A percentile compares a stretch with the other conserved stretches of the same genome.
Evolutionary conservation across 306 rosid species (phyloP).

Genomic region (Ormosia semicastrata): DNA sequence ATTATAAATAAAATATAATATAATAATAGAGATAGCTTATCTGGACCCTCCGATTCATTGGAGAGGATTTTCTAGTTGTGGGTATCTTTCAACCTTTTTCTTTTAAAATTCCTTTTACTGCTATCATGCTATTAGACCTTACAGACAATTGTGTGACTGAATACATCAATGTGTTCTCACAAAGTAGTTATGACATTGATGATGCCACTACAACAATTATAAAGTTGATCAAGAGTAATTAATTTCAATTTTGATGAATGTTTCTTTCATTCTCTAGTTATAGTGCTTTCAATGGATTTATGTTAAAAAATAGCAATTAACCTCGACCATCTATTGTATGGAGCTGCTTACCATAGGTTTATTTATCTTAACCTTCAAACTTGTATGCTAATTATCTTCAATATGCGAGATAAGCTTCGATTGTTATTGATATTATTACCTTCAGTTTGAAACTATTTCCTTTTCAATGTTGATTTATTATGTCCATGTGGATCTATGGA

Average conservation of each 20-base stretch:
- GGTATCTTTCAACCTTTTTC: constrained; percentile 35
- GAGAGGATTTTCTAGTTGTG: constrained; percentile 50
- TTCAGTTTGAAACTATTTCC: background rate
- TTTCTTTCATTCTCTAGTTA: background rate
- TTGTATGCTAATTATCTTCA: background rate
- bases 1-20: too few relatives aligned
- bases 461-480: background rate
- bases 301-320: background rate
- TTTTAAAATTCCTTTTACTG: background rate
- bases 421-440: background rate
- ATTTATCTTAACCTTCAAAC: background rate
- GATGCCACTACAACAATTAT: background rate
- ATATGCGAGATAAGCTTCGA: background rate
- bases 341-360: background rate
- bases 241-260: background rate
- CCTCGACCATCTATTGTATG: background rate
- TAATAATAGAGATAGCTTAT: too few relatives aligned
- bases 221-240: background rate
- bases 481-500: background rate
- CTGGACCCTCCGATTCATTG: too few relatives aligned
- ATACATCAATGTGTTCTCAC: background rate
- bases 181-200: background rate
- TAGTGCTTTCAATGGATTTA: background rate
- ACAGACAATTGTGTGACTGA: background rate
- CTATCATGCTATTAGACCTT: constrained; percentile 19